These are phyloP conservation scores for Xylaria sp. DNA, from an alignment of 2,329 filamentous ascomycete species.

Conservation along the genomic window DNA sequence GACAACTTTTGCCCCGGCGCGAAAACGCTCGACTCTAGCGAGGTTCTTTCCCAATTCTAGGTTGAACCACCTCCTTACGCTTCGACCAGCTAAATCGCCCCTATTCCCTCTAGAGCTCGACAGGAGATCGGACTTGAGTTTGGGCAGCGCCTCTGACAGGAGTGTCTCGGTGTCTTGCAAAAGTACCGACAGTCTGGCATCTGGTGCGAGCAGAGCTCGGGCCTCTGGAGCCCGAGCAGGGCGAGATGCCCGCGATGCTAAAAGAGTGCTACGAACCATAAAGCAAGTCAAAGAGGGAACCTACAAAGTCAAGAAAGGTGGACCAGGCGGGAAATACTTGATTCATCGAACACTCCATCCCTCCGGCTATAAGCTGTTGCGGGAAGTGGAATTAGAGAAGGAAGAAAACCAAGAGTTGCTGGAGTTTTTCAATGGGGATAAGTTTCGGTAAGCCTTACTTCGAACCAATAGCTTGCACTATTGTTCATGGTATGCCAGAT, in stretches of 20 bases:
- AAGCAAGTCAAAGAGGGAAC: constrained; percentile 9
- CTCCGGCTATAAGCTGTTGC: constrained; percentile 22
- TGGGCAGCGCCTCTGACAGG: constrained; percentile 7
- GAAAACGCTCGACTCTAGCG: no score
- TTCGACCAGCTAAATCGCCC: not conserved
- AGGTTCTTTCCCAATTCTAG: no score
- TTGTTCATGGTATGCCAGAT: constrained; percentile 14
- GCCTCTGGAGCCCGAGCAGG: constrained; percentile 4
- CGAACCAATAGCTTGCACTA: not conserved
- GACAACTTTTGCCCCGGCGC: not conserved
- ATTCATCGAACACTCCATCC: constrained; percentile 16
- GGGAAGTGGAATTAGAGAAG: constrained; percentile 15
- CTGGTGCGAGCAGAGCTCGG: not conserved
- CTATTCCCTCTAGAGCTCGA: not conserved
- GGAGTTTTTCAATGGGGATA: constrained; percentile 1
- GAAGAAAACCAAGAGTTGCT: constrained; percentile 13
- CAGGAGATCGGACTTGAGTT: not conserved
- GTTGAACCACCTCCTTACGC: not conserved
- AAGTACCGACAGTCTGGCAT: constrained; percentile 11
- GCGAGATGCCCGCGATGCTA: not conserved
- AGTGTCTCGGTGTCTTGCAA: constrained; percentile 11
- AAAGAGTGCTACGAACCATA: constrained; percentile 25
- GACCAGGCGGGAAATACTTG: constrained; percentile 18
- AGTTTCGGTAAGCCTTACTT: constrained; percentile 9
- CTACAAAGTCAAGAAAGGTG: constrained; percentile 18